Evolutionary conservation across 1,284 basidiomycete species (phyloP).

Genomic region (Sporisorium reilianum): DNA sequence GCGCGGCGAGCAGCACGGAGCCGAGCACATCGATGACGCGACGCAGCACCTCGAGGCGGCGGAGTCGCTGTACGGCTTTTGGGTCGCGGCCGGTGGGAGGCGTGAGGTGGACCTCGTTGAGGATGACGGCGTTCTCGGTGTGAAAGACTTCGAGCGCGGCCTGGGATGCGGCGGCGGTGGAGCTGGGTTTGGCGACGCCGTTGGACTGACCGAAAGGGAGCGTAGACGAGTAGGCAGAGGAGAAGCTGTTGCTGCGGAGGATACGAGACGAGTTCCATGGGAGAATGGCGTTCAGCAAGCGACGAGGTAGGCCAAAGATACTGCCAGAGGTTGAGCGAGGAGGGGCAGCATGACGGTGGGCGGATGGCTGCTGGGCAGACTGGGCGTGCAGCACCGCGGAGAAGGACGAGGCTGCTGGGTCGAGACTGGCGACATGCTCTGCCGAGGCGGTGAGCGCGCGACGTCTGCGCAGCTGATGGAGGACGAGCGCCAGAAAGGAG

Average conservation of each 20-base stretch:
- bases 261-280: slow-evolving; percentile 57
- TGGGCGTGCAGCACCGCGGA: slow-evolving; percentile 22
- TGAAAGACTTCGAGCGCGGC: slow-evolving; percentile 61
- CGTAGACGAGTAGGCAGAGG: slow-evolving; percentile 20
- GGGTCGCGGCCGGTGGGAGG: slow-evolving; percentile 33
- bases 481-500: slow-evolving; percentile 35
- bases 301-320: slow-evolving; percentile 18
- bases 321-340: slow-evolving; percentile 4
- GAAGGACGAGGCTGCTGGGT: slow-evolving; percentile 54
- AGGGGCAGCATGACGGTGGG: not conserved
- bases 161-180: slow-evolving; percentile 23
- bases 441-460: slow-evolving; percentile 40
- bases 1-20: slow-evolving; percentile 35
- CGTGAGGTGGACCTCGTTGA: slow-evolving; percentile 65
- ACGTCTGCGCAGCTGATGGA: slow-evolving; percentile 38
- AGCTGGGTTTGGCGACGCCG: slow-evolving; percentile 7
- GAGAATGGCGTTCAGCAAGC: slow-evolving; percentile 38
- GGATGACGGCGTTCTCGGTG: slow-evolving; percentile 66
- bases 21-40: slow-evolving; percentile 51
- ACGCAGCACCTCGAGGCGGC: slow-evolving; percentile 42
- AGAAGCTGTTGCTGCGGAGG: slow-evolving; percentile 28
- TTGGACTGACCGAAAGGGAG: slow-evolving; percentile 21
- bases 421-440: slow-evolving; percentile 51
- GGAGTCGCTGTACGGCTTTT: slow-evolving; percentile 10
- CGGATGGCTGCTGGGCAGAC: slow-evolving; percentile 3